Base-by-base conservation (phyloP, 352 stramenopile genomes). In the Phytophthora hibernalis region DNA sequence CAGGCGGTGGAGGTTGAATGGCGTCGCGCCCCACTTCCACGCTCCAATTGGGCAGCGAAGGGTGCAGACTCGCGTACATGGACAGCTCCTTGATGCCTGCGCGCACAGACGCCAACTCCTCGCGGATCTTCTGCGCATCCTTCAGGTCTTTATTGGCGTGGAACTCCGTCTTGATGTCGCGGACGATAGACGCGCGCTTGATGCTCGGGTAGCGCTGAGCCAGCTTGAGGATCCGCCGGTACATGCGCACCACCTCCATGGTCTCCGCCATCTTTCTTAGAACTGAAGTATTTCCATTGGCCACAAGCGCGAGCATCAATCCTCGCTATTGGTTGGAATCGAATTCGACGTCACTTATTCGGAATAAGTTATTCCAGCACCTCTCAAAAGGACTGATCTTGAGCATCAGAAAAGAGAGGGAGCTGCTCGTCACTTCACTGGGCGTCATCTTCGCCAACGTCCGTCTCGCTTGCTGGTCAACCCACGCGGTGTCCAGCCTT, bases 141-240 rank as follows among this genome's bases (percentile, higher is more conserved):
- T 82, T 85, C 33, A 93, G 63, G 38, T 61, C 28, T 72, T 93
- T 90, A 72, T 83, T 89, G 28, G 86, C 80, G 64, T 93, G 87
- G 76, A 95, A 94, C 70, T 95, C 83, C 40, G 79, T 71, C 72
- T 93, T 92, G 70, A 95, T 93, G 68, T 97, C 90, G 31, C 73
- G 68, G 49, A 95, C 74, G 58, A 96, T 89, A 13, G 85, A 82
- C 40, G 91, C 76, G 49, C 85, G 83, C 80, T 96, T 96, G 62
- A 96, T 56, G 79, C 87, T 96, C 63, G 87, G 87, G 70, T 93
- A 96, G 48, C 80, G 76, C 70, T 88, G 80, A 47, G 83, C 87
- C 54, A 96, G 73, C 85, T 94, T 90, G 47, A 96, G 83, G 42
- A 97, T 84, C 53, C 76, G 83, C 38, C 87, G 80, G 69, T 95